phyloP scores from a whole-genome alignment of 1,284 basidiomycete species.

The Rhodotorula sp. region DNA sequence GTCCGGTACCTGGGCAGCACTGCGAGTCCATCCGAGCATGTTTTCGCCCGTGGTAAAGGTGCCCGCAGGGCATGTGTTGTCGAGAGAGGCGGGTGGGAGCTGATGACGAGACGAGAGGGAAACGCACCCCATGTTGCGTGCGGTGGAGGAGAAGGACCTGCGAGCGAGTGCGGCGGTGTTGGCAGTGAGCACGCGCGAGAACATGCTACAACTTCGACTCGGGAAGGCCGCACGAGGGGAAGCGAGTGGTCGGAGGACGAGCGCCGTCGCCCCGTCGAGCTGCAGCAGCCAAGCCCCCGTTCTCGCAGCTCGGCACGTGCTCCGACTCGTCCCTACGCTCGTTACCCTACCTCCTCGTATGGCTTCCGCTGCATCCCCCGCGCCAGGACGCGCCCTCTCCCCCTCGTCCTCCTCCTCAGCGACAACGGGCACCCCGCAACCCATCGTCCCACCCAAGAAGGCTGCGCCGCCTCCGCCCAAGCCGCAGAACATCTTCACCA shows the following conservation, averaged over 20 bases:
- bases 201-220: background rate
- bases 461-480: slow-evolving; percentile 6
- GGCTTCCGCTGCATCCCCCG: background rate
- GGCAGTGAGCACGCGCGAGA: slow-evolving; percentile 11
- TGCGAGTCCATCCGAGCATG: background rate
- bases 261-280: no score
- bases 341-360: background rate
- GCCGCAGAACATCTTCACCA: slow-evolving; percentile 32
- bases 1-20: fast-evolving
- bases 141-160: slow-evolving; percentile 24
- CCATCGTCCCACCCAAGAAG: slow-evolving; percentile 1
- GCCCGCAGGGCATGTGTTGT: background rate
- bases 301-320: no score
- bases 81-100: background rate
- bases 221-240: background rate
- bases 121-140: slow-evolving; percentile 31
- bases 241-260: background rate
- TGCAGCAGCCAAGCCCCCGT: no score
- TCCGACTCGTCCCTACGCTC: background rate
- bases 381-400: background rate
- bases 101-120: background rate
- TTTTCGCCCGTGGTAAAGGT: background rate
- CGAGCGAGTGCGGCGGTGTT: background rate
- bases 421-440: background rate
- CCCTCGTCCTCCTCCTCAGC: background rate